Base-by-base conservation (phyloP, 768 basidiomycete species). In the Rhizopogon salebrosus region DNA sequence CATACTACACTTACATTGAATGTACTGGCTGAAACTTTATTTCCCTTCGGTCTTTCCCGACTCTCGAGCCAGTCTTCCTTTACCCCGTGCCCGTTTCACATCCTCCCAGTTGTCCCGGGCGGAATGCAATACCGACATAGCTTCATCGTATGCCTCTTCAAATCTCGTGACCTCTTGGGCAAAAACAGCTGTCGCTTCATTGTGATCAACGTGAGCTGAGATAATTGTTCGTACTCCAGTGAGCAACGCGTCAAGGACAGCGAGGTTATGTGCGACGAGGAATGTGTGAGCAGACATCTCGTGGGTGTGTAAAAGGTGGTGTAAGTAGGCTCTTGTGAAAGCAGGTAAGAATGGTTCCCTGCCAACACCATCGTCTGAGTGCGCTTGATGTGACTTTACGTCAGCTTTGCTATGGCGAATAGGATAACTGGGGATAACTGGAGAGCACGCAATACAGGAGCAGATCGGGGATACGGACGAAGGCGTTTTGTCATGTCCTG, bases 201-300 rank as follows among this genome's bases (percentile, higher is more conserved):
- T 26, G 23, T 58, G 54, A 4, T 35, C 34, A 51, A 5, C 20
- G 11, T 29, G 31, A 23, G 20, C 36, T 16, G 10, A 31, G 18
- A 75, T 62, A 11, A 72, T 54, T 0, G 52, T 38, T 46, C 91
- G 77, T 1, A 93, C 70, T 0, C 79, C 80, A 0, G 68, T 69
- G 41, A 92, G 80, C 63, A 94, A 89, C 1, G 70, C 64, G 37
- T 84, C 79, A 24, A 91, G 69, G 1, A 92, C 78, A 0, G 78
- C 64, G 26, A 91, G 72, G 58, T 94, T 95, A 66, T 95, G 92
- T 69, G 83, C 74, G 10, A 75, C 77, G 16, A 94, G 78, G 22
- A 93, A 66, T 4, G 89, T 63, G 58, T 94, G 89, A 1, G 89
- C 85, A 0, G 85, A 82, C 92, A 95, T 93, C 66, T 95, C 92